Conservation (phyloP, 805 yeast species). For the Saccharomycopsis lassenensis region DNA sequence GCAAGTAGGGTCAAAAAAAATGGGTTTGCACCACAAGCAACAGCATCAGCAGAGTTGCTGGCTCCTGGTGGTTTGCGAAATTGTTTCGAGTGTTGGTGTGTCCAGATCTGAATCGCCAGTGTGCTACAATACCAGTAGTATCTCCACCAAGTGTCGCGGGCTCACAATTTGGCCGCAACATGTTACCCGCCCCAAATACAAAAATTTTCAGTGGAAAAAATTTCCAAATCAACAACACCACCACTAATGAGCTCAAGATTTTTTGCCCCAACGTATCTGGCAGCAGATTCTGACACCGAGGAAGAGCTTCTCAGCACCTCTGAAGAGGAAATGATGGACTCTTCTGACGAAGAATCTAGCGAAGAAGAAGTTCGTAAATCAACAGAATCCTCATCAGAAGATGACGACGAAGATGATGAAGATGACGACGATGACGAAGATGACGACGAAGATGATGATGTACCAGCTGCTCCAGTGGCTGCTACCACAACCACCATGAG, state of each 20-base stretch:
- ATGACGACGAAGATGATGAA: conserved; percentile 28
- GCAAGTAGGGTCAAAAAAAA: too few relatives aligned
- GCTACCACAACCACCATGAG: too few relatives aligned
- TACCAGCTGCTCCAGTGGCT: conserved; percentile 20
- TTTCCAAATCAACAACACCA: too few relatives aligned
- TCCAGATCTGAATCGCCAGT: too few relatives aligned
- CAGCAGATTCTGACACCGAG: conserved; percentile 31
- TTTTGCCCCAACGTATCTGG: conserved; percentile 52
- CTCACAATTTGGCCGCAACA: too few relatives aligned
- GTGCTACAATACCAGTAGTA: too few relatives aligned
- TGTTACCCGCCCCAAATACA: not conserved
- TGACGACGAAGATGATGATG: conserved; percentile 23
- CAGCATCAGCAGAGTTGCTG: too few relatives aligned
- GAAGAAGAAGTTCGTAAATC: conserved; percentile 24
- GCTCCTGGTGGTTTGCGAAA: too few relatives aligned
- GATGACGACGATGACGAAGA: conserved; percentile 26
- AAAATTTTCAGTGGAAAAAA: not conserved
- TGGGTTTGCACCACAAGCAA: too few relatives aligned
- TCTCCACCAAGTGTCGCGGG: too few relatives aligned
- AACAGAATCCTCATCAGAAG: conserved; percentile 21
- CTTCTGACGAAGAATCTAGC: conserved; percentile 30
- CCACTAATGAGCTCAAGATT: conserved; percentile 90
- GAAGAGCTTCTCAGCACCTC: conserved; percentile 25
- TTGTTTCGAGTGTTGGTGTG: too few relatives aligned
- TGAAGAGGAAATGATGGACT: conserved; percentile 34